Conservation (phyloP, 257 asterid genomes). For the Solanum appendiculatum region DNA sequence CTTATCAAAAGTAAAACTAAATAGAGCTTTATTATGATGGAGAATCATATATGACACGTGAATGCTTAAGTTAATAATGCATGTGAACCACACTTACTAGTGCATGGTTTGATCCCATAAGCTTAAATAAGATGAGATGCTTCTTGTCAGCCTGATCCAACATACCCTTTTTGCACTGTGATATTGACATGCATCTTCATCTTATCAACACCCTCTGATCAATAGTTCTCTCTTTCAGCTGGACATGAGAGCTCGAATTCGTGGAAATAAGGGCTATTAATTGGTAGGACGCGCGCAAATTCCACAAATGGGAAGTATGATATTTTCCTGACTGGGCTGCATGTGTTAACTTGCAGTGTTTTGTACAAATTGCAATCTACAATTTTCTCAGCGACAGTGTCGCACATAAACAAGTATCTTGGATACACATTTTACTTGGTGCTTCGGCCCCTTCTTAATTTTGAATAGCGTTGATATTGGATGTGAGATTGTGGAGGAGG, state of each 20-base stretch:
- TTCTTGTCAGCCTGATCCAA: background rate
- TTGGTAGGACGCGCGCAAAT: background rate
- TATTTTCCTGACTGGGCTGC: background rate
- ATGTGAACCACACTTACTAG: background rate
- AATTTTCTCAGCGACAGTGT: background rate
- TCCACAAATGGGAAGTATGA: background rate
- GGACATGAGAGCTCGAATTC: constrained; percentile 95
- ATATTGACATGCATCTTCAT: background rate
- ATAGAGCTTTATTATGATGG: background rate
- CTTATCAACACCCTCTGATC: background rate
- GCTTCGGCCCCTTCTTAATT: background rate
- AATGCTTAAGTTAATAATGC: background rate
- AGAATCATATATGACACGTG: background rate
- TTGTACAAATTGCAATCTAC: background rate
- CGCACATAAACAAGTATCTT: background rate
- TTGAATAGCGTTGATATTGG: background rate
- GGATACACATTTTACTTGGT: background rate
- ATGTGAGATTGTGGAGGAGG: background rate
- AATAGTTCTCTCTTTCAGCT: constrained; percentile 30
- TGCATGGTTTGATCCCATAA: background rate
- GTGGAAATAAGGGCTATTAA: constrained; percentile 92
- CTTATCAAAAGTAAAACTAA: background rate
- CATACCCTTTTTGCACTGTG: background rate
- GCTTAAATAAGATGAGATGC: background rate
- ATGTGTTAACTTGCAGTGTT: constrained; percentile 4